These are phyloP conservation scores for Dendrobium officinale DNA, from an alignment of 106 monocot genomes.

Conservation along the genomic window DNA sequence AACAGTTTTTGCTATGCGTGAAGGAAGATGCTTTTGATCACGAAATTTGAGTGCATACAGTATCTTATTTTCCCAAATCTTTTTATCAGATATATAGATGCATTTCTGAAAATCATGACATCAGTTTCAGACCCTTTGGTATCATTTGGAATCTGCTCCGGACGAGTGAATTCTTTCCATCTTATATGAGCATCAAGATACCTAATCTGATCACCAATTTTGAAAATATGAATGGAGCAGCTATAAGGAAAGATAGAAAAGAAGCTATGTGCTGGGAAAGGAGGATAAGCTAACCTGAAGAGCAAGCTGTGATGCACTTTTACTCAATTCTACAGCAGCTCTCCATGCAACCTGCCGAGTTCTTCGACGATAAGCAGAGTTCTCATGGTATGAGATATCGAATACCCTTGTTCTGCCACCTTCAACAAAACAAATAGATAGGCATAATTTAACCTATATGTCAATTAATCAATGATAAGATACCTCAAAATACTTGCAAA, in stretches of 20 bases:
- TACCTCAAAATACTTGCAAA: background rate
- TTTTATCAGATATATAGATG: constrained; percentile 57
- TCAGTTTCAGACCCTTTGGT: constrained; percentile 51
- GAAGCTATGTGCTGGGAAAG: background rate
- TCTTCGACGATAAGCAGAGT: constrained; percentile 41
- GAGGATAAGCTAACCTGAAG: constrained; percentile 51
- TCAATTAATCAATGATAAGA: background rate
- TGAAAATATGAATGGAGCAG: background rate
- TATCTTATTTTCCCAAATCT: constrained; percentile 29
- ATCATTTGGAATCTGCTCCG: constrained; percentile 48
- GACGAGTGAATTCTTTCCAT: constrained; percentile 71
- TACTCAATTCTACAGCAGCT: constrained; percentile 65
- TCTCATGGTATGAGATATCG: constrained; percentile 50
- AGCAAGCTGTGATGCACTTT: constrained; percentile 65
- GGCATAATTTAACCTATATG: background rate
- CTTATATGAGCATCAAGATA: constrained; percentile 80
- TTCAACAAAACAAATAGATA: constrained; percentile 18
- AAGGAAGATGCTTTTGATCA: constrained; percentile 76
- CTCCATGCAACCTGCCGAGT: constrained; percentile 69
- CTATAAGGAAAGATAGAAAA: constrained; percentile 1
- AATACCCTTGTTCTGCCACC: constrained; percentile 56
- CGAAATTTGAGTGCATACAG: constrained; percentile 59
- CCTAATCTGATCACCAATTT: constrained; percentile 48
- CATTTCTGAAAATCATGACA: constrained; percentile 59
- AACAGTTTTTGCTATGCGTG: constrained; percentile 64